Conservation (phyloP, 441 rosid species). For the Kokia cookei region DNA sequence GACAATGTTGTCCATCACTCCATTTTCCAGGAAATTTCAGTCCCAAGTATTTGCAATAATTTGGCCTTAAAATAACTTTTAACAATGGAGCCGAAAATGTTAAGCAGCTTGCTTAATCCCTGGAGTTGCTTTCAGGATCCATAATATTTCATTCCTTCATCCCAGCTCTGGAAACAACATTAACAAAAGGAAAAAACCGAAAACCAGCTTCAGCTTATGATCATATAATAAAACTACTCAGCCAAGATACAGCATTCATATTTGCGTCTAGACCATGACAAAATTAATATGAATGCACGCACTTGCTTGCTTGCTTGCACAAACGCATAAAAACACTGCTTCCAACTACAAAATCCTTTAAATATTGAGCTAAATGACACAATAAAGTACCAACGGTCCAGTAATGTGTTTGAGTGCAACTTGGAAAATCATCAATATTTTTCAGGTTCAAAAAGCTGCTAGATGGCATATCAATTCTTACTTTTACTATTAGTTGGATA, state of each 20-base stretch:
- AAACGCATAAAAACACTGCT: not conserved
- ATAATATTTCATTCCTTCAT: not conserved
- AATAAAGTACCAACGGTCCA: not conserved
- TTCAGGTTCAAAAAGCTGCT: not conserved
- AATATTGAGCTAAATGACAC: not conserved
- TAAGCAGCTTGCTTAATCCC: not conserved
- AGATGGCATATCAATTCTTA: not conserved
- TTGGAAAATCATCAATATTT: not conserved
- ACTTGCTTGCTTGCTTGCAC: not conserved
- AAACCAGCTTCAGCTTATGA: not conserved
- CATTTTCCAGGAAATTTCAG: not conserved
- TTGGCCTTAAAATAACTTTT: not conserved
- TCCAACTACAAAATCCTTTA: not conserved
- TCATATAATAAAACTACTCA: not conserved
- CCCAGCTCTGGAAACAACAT: slow-evolving; percentile 4
- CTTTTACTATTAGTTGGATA: not conserved
- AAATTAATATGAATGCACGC: not conserved
- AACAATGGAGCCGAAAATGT: not conserved
- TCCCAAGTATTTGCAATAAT: not conserved
- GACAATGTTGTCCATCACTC: not conserved
- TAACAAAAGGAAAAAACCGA: not conserved
- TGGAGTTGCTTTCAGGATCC: not conserved
- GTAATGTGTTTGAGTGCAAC: not conserved
- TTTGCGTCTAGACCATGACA: not conserved
- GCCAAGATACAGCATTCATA: not conserved